Evolutionary conservation across 805 yeast genomes (phyloP), one percentile per base, ranked within the genome.

Genomic region (Tetrapisispora nanseiensis): DNA sequence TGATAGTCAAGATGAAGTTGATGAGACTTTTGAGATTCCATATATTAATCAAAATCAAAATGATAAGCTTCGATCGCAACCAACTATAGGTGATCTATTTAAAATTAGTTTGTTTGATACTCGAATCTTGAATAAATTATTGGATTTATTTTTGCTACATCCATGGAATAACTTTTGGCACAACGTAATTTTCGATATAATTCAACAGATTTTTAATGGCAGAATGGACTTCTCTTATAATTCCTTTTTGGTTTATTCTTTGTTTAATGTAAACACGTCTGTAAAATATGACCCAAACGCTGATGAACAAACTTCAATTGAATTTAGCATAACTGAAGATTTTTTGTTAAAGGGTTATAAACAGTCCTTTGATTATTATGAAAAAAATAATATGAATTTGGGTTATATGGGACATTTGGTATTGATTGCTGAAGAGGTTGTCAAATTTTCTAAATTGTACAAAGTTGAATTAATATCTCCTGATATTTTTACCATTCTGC

Each of bases 351-450:
- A 70, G 29, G 89, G 89, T 4, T 84, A 82, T 51, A 63, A 65
- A 46, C 64, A 65, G 23, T 79, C 84, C 44, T 74, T 75, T 45
- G 71, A 71, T 28, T 74, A 77, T 54, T 84, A 84, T 58, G 74
- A 71, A 48, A 66, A 66, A 44, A 69, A 70, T 13, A 76, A 78
- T 4, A 74, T 84, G 32, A 72, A 94, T 42, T 75, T 89, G 31
- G 98, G 98, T 0, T 92, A 86, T 58, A 87, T 89, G 86, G 98
- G 98, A n/a, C 98, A 92, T 60, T 66, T 92, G 49, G 86, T 95
- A 6, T 68, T 92, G 40, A 86, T 92, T 43, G 87, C 95, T 40
- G 98, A 92, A 60, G 98, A 92, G 60, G 87, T 92, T 36, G 95
- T 87, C 38, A 92, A 92, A 59, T 92, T 92, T 61, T 66, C 71